These are phyloP conservation scores for Mortierella sp. DNA, from an alignment of 371 early-diverging fungal species.

Conservation along the genomic window DNA sequence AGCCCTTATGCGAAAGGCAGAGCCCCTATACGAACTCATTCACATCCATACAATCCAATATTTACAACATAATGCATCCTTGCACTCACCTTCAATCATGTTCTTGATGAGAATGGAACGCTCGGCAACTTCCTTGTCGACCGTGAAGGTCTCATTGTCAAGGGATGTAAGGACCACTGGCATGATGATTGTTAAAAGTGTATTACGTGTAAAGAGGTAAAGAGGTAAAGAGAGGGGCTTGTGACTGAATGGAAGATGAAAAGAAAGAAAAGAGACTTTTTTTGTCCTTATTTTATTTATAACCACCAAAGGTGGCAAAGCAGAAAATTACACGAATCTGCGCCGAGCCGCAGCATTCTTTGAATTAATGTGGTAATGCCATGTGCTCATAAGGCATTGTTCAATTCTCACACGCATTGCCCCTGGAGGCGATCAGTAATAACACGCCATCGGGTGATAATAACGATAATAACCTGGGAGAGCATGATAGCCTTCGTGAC, in stretches of 20 bases:
- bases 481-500: too few species aligned
- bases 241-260: too few species aligned
- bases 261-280: not conserved
- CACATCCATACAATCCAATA: not conserved
- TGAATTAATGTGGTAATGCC: too few species aligned
- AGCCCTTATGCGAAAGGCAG: too few species aligned
- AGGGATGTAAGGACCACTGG: slow-evolving; percentile 64
- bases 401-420: too few species aligned
- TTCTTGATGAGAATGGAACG: slow-evolving; percentile 94
- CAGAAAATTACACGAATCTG: not conserved
- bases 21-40: too few species aligned
- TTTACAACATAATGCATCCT: too few species aligned
- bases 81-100: slow-evolving; percentile 83
- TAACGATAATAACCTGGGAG: too few species aligned
- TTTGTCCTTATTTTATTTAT: not conserved
- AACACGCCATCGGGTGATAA: too few species aligned
- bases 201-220: not conserved
- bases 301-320: not conserved
- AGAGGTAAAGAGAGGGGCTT: not conserved
- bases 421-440: too few species aligned
- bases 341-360: too few species aligned
- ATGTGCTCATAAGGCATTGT: too few species aligned
- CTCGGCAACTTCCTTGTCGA: slow-evolving; percentile 86
- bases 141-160: slow-evolving; percentile 82
- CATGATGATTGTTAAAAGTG: slow-evolving; percentile 12